Evolutionary conservation across 495 filamentous ascomycete species (phyloP), one percentile per base, ranked within the genome.

Genomic region (Aspergillus avenaceus): DNA sequence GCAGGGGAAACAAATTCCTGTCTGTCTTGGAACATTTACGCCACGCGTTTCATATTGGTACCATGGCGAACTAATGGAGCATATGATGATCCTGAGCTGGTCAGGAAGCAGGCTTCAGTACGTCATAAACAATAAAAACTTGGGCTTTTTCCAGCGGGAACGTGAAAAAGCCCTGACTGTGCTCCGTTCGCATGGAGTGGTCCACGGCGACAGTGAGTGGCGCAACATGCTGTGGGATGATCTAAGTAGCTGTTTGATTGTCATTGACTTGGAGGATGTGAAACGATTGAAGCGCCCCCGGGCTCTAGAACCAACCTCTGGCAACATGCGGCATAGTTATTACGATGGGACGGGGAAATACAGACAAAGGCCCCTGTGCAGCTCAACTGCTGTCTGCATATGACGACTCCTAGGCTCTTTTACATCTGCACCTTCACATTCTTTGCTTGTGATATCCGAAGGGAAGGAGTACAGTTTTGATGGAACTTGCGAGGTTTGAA

Each of bases 51-150:
- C 32, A 56, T 65, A 62, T 53, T 65, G 40, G 62, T 65, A 65
- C 43, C 43, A 62, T 16, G 52, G 62, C 26, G 18, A 60, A 52
- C n/a, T 53, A 53, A 65, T 65, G 42, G 41, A 28, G 19, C 34
- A 56, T 26, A 64, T 64, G 48, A 60, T 60, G 44, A 54, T 65
- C 34, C 44, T 65, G 5, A 54, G 56, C 50, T 62, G 50, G 59
- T 60, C 62, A 31, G 56, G 59, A 49, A 60, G 5, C 8, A 16
- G 52, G 28, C 53, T 62, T 58, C 44, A 65, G 47, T 40, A 52
- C 8, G 29, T 57, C 8, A 58, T 61, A 11, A 61, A 54, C 40
- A 41, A 62, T 25, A 13, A 29, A 28, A 63, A 63, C 37, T 44
- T 21, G 8, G 32, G 5, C n/a, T 63, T 63, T 38, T 55, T 59